Evolutionary conservation across 352 stramenopile genomes (phyloP).

Genomic region (Phytophthora parvispora): DNA sequence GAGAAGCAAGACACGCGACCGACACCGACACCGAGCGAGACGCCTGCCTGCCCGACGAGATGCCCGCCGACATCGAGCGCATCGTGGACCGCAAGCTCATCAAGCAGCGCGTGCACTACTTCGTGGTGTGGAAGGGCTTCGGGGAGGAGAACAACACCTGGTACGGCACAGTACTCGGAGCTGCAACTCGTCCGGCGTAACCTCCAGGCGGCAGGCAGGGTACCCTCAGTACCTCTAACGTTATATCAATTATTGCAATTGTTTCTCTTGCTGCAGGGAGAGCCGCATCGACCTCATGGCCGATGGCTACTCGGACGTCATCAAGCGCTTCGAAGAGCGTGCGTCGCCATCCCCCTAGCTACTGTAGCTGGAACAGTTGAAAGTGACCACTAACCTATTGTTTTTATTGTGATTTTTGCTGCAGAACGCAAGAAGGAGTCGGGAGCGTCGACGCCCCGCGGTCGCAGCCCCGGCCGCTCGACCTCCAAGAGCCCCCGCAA

Average conservation of each 20-base stretch:
- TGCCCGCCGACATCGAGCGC: constrained; percentile 78
- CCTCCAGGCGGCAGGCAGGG: not conserved
- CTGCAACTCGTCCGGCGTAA: constrained; percentile 2
- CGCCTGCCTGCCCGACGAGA: constrained; percentile 23
- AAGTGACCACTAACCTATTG: not conserved
- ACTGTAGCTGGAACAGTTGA: too few relatives aligned
- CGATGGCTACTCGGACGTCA: constrained; percentile 78
- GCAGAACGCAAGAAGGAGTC: constrained; percentile 70
- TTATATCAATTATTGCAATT: not conserved
- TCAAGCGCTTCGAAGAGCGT: constrained; percentile 81
- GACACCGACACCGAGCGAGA: not conserved
- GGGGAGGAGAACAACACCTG: constrained; percentile 89
- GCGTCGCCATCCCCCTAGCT: constrained; percentile 13
- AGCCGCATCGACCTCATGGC: constrained; percentile 85
- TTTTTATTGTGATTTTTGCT: constrained; percentile 6
- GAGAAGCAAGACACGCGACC: constrained; percentile 8
- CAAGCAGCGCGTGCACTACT: constrained; percentile 86
- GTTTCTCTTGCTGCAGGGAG: constrained; percentile 54
- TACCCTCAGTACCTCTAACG: not conserved
- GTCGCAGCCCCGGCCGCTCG: constrained; percentile 54
- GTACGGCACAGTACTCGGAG: constrained; percentile 36
- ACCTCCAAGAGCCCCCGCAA: constrained; percentile 38
- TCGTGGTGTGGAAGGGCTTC: constrained; percentile 83
- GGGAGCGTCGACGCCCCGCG: constrained; percentile 37
- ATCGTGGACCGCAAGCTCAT: constrained; percentile 88